These are phyloP conservation scores for Colletotrichum lupini DNA, from an alignment of 2,329 filamentous ascomycete species.

Conservation along the genomic window DNA sequence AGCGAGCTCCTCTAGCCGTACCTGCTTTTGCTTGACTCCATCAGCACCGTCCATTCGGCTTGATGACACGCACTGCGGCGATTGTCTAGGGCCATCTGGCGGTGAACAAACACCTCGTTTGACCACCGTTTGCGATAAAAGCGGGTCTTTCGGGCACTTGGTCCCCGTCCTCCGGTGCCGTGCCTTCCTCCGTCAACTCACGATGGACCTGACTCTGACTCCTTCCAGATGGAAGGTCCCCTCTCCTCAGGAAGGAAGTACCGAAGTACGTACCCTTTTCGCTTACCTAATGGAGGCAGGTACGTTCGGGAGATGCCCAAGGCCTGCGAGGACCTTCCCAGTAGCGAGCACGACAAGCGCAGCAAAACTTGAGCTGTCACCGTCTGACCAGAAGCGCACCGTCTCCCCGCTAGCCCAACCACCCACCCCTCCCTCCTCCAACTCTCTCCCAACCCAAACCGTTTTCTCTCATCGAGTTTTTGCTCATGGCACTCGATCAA, in stretches of 20 bases:
- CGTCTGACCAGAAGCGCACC: constrained; percentile 13
- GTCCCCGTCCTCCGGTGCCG: constrained; percentile 15
- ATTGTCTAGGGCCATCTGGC: constrained; percentile 15
- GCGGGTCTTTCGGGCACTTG: constrained; percentile 4
- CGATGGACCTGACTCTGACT: neutral
- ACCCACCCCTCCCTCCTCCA: neutral
- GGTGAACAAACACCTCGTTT: constrained; percentile 31
- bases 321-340: constrained; percentile 6
- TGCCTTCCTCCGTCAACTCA: neutral
- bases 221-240: neutral
- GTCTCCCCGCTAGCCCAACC: constrained; percentile 17
- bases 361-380: constrained; percentile 22
- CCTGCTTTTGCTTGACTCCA: neutral
- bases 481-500: neutral
- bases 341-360: neutral
- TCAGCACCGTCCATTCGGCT: neutral
- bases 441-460: constrained; percentile 21
- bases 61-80: neutral
- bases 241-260: neutral
- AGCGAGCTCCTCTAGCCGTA: neutral
- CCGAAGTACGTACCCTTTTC: neutral
- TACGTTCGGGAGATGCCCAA: constrained; percentile 1
- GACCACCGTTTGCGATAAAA: constrained; percentile 24
- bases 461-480: neutral
- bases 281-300: constrained; percentile 2